Conservation (phyloP, 148 eudicot genomes). For the Bassia scoparia region DNA sequence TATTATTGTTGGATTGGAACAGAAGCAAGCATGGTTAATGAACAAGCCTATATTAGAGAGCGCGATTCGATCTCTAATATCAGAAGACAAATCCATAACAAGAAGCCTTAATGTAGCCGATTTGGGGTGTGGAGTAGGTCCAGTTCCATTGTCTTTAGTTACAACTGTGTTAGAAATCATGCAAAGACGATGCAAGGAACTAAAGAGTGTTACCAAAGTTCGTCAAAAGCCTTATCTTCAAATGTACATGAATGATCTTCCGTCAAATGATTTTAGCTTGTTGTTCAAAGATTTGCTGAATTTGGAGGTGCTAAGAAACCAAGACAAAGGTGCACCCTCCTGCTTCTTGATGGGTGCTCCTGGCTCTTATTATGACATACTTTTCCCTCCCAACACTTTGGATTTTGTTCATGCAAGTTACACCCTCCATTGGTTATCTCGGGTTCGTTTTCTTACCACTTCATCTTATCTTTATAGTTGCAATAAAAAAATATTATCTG, state of each 20-base stretch:
- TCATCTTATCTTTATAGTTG: no score
- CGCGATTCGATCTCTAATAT: slow-evolving; percentile 19
- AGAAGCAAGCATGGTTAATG: slow-evolving; percentile 14
- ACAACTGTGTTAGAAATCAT: slow-evolving; percentile 5
- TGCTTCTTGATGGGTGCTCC: slow-evolving; percentile 35
- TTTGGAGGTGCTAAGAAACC: neutral
- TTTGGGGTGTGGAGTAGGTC: slow-evolving; percentile 41
- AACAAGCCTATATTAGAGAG: slow-evolving; percentile 16
- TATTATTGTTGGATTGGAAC: neutral
- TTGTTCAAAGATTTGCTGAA: slow-evolving; percentile 24
- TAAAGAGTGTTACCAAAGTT: slow-evolving; percentile 11
- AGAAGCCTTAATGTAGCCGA: slow-evolving; percentile 32
- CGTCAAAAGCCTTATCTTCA: slow-evolving; percentile 21
- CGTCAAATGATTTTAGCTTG: slow-evolving; percentile 44
- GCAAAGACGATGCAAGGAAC: slow-evolving; percentile 7
- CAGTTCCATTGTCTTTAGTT: slow-evolving; percentile 25
- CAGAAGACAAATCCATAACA: neutral
- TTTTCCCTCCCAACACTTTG: slow-evolving; percentile 32
- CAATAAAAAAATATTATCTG: no score
- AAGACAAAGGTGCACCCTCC: neutral
- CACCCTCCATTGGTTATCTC: slow-evolving; percentile 46
- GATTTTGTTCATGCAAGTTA: slow-evolving; percentile 39
- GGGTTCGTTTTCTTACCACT: slow-evolving; percentile 27
- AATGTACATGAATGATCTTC: slow-evolving; percentile 45
- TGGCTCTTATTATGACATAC: slow-evolving; percentile 37